These are phyloP conservation scores for Ulmus americana DNA, from an alignment of 331 rosid genomes.

Conservation along the genomic window DNA sequence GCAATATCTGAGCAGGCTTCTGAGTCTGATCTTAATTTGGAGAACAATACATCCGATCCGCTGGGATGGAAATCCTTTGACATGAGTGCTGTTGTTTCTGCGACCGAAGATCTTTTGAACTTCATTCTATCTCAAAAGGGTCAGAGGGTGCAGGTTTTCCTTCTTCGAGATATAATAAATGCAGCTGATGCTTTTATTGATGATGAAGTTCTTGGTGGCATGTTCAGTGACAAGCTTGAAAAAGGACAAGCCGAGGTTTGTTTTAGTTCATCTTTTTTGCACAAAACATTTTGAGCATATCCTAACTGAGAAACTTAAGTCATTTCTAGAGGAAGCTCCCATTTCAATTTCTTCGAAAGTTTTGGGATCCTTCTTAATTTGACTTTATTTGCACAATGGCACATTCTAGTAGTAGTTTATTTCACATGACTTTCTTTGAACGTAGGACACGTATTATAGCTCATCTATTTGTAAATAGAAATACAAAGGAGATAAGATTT, in stretches of 20 bases:
- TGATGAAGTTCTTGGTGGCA: conserved; percentile 50
- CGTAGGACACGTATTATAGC: too few relatives aligned
- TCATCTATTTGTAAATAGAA: too few relatives aligned
- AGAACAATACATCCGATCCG: conserved; percentile 41
- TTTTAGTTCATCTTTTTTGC: conserved; percentile 3
- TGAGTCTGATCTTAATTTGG: conserved; percentile 37
- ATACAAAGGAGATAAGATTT: too few relatives aligned
- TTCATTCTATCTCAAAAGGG: conserved; percentile 88
- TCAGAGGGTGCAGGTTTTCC: conserved; percentile 75
- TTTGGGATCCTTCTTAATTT: too few relatives aligned
- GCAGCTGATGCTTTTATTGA: conserved; percentile 61
- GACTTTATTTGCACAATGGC: too few relatives aligned
- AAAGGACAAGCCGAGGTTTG: conserved; percentile 54
- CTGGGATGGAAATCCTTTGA: conserved; percentile 74
- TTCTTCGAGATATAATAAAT: conserved; percentile 64
- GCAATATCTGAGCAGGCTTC: conserved; percentile 96
- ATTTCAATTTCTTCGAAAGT: too few relatives aligned
- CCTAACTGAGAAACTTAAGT: too few relatives aligned
- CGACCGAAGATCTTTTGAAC: conserved; percentile 75
- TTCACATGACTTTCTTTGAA: too few relatives aligned
- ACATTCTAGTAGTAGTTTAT: too few relatives aligned
- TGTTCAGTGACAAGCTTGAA: conserved; percentile 37
- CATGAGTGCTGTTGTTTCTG: conserved; percentile 78
- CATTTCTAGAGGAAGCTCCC: too few relatives aligned
- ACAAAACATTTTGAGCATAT: background rate